Percentiles rank a stretch among this genome's conserved stretches.
Conservation (phyloP, 1,284 basidiomycete species). For the Anthracocystis setariae region DNA sequence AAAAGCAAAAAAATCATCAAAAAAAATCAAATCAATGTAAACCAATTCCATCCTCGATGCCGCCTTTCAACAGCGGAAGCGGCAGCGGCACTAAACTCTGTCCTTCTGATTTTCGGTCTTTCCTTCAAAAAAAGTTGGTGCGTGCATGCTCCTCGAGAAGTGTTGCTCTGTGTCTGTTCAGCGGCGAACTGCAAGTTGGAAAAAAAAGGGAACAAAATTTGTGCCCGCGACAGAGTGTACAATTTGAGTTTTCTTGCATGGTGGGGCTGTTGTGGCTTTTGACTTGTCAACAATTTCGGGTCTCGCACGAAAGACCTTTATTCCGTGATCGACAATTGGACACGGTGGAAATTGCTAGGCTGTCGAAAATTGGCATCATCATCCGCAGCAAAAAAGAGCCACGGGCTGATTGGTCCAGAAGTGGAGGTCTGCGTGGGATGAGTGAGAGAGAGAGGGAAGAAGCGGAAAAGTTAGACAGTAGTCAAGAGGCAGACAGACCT, state of each 20-base stretch:
- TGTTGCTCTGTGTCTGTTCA: background rate
- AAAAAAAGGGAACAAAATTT: no score
- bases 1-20: conserved; percentile 1
- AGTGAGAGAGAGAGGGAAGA: background rate
- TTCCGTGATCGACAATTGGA: conserved; percentile 16
- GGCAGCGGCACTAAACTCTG: no score
- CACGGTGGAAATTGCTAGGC: conserved; percentile 25
- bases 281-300: background rate
- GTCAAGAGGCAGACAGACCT: no score
- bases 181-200: background rate
- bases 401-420: conserved; percentile 15
- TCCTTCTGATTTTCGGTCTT: no score
- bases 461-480: no score
- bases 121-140: no score
- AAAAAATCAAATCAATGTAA: background rate
- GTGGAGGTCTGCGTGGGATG: conserved; percentile 16
- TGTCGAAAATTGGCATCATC: conserved; percentile 11
- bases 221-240: no score
- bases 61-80: no score
- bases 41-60: background rate
- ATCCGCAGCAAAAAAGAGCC: conserved; percentile 8
- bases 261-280: background rate
- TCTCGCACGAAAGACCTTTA: no score
- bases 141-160: background rate
- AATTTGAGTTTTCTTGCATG: no score